Base-by-base conservation (phyloP, 192 early-diverging fungal species). In the Spizellomyces sp. region DNA sequence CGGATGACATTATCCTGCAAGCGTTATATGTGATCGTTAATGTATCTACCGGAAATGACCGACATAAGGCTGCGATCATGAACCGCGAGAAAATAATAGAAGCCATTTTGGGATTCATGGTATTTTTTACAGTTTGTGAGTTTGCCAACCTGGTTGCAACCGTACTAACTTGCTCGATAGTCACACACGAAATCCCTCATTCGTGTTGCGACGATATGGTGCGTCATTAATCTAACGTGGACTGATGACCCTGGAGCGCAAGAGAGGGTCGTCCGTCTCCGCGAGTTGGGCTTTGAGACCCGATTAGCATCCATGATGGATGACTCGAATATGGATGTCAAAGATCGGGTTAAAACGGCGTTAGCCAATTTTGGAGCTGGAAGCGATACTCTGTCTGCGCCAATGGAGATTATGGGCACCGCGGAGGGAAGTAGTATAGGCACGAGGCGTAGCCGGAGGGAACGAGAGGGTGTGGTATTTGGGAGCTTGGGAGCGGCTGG, bases 151-250 rank as follows among this genome's bases (percentile, higher is more conserved):
- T 19, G 50, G 17, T 0, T n/a, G 50, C 17, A 19, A 54, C 50
- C 17, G 50, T n/a, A 2, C 50, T 12, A 54, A 36, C 27, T 36
- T 36, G 50, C 12, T n/a, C 4, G 19, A 41, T 50, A 88, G 86
- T 61, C 67, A 1, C 89, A 93, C 68, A 76, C 83, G 0, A 83
- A 80, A 41, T 67, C 85, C 15, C 57, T 78, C 17, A 83, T 93
- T 44, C 87, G 90, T 4, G 70, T 90, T 4, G 90, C 83, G 4
- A 82, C 90, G 10, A 75, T 85, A 17, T 95, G 90, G 90, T 84
- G 83, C 69, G 76, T 92, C 36, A 90, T 92, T 52, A 95, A 93
- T 74, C 71, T 91, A 55, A 90, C 90, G 9, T 91, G 89, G 83
- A 73, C 75, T 4, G 88, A 92, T 17, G 86, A 89, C 48, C 21